Base-by-base conservation (phyloP, 352 stramenopile genomes). In the Globisporangium middletonii region DNA sequence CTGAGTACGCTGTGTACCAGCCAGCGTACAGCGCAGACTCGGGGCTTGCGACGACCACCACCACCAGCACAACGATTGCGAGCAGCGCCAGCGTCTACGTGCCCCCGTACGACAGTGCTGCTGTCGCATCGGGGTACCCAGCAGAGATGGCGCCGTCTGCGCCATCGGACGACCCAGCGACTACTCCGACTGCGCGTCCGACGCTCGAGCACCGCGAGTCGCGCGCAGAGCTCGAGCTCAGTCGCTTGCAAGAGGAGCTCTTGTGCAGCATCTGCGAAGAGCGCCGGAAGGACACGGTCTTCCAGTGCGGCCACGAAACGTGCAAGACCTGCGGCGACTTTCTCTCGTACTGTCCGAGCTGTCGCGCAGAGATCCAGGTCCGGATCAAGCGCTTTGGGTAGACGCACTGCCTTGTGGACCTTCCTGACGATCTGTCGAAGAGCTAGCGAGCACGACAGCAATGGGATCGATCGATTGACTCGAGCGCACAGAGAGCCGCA, bases 281-380 rank as follows among this genome's bases (percentile, higher is more conserved):
- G 53, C 72, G 69, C 19, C 69, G 70, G 33, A 94, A 94, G 58
- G 71, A 94, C 64, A 83, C 68, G 37, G 83, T 93, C 42, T 93
- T 92, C 68, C 83, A 92, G 68, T 93, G 83, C 53, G 85, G 81
- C 19, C 85, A 95, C 57, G 79, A 95, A 55, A 92, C 83, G 30
- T 95, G 85, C 52, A 59, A 67, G 26, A 59, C 62, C 13, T 92
- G 85, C 44, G 67, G 69, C 0, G 49, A 79, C 9, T 62, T 84
- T 35, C 41, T 95, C 19, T 63, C 64, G 28, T 64, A 89, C 50
- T 95, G 83, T 43, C 85, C 85, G 9, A 83, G 75, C 18, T 95
- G 83, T 65, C 78, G 83, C 6, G 70, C 89, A 49, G 45, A 72
- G 27, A 95, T 93, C 48, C 76, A 85, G 46, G 68, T 87, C 41